These are phyloP conservation scores for Ganoderma boninense DNA, from an alignment of 1,284 basidiomycete genomes.

Conservation along the genomic window DNA sequence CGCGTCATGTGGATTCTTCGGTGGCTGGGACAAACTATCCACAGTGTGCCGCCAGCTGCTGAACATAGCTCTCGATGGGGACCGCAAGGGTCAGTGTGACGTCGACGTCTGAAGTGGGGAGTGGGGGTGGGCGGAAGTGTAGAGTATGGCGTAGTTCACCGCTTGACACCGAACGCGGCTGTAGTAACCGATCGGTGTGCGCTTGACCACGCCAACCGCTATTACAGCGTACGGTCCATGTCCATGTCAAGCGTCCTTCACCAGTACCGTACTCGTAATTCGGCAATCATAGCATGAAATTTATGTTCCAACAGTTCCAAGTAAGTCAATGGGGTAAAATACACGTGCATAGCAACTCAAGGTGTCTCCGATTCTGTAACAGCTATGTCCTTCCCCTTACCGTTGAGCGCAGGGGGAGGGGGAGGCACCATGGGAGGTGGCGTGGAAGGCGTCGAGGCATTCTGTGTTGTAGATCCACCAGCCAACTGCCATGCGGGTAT, in stretches of 20 bases:
- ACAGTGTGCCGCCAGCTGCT: constrained; percentile 41
- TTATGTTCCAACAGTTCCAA: not conserved
- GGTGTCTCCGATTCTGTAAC: constrained; percentile 26
- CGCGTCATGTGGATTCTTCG: constrained; percentile 40
- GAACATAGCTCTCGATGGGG: constrained; percentile 27
- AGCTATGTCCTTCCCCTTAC: constrained; percentile 43
- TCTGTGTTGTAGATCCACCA: constrained; percentile 33
- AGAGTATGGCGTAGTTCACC: not conserved
- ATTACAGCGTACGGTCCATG: not conserved
- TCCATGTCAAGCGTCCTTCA: not conserved
- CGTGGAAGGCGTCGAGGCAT: constrained; percentile 31
- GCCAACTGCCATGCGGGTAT: constrained; percentile 91
- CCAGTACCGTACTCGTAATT: not conserved
- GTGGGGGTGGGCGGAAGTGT: constrained; percentile 1
- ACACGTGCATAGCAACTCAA: constrained; percentile 10
- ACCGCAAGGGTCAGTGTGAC: not conserved
- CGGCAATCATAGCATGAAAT: not conserved
- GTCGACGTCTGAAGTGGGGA: not conserved
- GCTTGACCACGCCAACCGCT: not conserved
- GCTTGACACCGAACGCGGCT: not conserved
- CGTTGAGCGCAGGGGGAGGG: constrained; percentile 32
- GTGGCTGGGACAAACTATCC: constrained; percentile 39
- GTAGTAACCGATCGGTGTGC: not conserved
- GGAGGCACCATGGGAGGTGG: constrained; percentile 30
- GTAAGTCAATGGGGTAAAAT: not conserved